Evolutionary conservation across 202 grass and related monocot species (phyloP).

Genomic region (Setaria italica): DNA sequence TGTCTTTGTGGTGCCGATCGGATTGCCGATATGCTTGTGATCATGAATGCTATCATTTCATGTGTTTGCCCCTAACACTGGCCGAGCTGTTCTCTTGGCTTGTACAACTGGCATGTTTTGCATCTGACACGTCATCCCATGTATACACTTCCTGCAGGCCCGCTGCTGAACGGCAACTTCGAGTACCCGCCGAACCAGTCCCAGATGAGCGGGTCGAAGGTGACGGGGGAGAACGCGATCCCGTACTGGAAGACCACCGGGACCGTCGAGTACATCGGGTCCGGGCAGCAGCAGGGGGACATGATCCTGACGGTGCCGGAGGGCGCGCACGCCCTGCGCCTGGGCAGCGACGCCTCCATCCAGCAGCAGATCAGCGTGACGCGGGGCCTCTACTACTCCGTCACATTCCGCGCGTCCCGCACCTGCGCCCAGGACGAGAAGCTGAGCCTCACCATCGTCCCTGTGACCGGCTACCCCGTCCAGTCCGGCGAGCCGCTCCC

Average conservation of each 20-base stretch:
- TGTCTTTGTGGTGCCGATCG: neutral
- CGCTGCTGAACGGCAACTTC: slow-evolving; percentile 67
- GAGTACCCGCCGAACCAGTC: slow-evolving; percentile 58
- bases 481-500: slow-evolving; percentile 34
- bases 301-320: slow-evolving; percentile 78
- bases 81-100: no score
- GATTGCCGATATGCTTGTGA: neutral
- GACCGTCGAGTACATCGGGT: slow-evolving; percentile 62
- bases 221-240: slow-evolving; percentile 52
- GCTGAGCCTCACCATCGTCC: slow-evolving; percentile 56
- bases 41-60: neutral
- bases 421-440: slow-evolving; percentile 72
- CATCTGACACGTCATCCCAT: neutral
- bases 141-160: slow-evolving; percentile 27
- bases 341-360: slow-evolving; percentile 71
- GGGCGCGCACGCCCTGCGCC: slow-evolving; percentile 62
- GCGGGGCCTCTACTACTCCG: slow-evolving; percentile 45
- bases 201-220: slow-evolving; percentile 61
- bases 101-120: neutral
- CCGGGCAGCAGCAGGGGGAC: slow-evolving; percentile 65
- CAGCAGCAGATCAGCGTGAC: slow-evolving; percentile 51
- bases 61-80: neutral
- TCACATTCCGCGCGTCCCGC: slow-evolving; percentile 76
- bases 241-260: slow-evolving; percentile 66
- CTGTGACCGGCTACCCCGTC: slow-evolving; percentile 35